Percentiles rank a stretch among this genome's conserved stretches.
These are phyloP conservation scores for Trametes hirsuta DNA, from an alignment of 1,284 basidiomycete species.

Conservation along the genomic window DNA sequence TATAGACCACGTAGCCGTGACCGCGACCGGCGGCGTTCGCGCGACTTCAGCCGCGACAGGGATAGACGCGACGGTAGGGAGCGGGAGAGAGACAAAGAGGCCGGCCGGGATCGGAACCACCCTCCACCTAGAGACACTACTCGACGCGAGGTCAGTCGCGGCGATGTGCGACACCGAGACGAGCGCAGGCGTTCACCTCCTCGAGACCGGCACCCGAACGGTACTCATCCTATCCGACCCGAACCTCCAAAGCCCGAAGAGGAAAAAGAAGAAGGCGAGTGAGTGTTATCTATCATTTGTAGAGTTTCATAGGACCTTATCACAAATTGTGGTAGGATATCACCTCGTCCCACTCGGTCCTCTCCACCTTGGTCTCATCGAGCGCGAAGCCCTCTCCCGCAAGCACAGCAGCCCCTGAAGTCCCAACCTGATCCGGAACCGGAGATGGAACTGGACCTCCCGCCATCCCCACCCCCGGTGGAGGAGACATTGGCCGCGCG, in stretches of 20 bases:
- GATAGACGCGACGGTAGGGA: conserved; percentile 38
- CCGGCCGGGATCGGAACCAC: conserved; percentile 30
- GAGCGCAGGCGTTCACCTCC: conserved; percentile 21
- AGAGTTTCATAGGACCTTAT: conserved; percentile 1
- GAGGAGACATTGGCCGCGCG: conserved; percentile 79
- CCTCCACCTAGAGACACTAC: conserved; percentile 31
- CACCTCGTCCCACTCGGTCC: conserved; percentile 49
- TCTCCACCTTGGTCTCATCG: conserved; percentile 28
- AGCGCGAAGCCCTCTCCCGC: conserved; percentile 30
- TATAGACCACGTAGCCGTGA: conserved; percentile 38
- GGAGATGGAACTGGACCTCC: conserved; percentile 64
- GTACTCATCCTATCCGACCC: conserved; percentile 25
- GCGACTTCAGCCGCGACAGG: conserved; percentile 43
- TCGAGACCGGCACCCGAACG: conserved; percentile 14
- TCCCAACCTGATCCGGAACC: conserved; percentile 35
- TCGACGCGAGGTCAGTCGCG: conserved; percentile 21
- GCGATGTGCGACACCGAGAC: conserved; percentile 22
- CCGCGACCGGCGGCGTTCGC: conserved; percentile 38
- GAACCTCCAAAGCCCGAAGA: conserved; percentile 43
- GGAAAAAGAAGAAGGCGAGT: conserved; percentile 81
- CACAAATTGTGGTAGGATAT: conserved; percentile 50
- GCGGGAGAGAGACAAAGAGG: conserved; percentile 35
- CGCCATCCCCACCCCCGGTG: conserved; percentile 60
- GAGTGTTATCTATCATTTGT: conserved; percentile 45
- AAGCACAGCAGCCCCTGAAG: not conserved